phyloP scores from a whole-genome alignment of 495 filamentous ascomycete genomes.

The Cercophora scortea region DNA sequence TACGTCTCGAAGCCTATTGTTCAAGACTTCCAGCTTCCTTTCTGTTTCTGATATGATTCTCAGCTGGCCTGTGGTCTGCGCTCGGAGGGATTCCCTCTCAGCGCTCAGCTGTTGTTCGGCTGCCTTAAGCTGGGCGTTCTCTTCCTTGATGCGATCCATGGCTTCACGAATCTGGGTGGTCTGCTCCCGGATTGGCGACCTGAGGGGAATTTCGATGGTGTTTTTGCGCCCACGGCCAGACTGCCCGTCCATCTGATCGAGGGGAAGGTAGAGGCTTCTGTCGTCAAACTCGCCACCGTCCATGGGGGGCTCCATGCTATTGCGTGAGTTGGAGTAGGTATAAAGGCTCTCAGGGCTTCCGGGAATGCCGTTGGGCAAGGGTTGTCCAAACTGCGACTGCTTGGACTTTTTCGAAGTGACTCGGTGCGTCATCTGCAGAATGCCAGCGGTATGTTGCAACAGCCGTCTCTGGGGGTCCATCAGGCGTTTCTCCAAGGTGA shows the following conservation, averaged over 20 bases:
- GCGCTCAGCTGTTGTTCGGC: conserved; percentile 9
- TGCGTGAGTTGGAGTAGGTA: conserved; percentile 47
- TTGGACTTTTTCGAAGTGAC: conserved; percentile 32
- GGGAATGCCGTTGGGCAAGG: conserved; percentile 45
- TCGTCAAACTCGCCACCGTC: conserved; percentile 66
- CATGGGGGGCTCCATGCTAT: conserved; percentile 37
- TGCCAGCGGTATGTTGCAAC: conserved; percentile 85
- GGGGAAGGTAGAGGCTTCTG: conserved; percentile 64
- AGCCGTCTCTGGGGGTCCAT: conserved; percentile 64
- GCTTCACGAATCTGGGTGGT: conserved; percentile 32
- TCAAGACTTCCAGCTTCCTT: conserved; percentile 63
- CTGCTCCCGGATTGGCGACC: conserved; percentile 38
- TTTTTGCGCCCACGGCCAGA: conserved; percentile 22
- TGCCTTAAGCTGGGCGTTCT: conserved; percentile 26
- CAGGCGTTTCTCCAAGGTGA: conserved; percentile 61
- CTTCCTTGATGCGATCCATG: conserved; percentile 29
- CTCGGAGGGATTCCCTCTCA: conserved; percentile 15
- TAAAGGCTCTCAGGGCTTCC: conserved; percentile 63
- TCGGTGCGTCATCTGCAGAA: conserved; percentile 81
- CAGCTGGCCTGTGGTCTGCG: conserved; percentile 22
- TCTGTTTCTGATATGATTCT: conserved; percentile 53
- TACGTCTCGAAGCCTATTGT: conserved; percentile 57
- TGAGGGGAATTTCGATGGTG: conserved; percentile 36
- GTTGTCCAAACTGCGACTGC: conserved; percentile 16
- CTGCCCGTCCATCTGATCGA: conserved; percentile 56